Percentiles rank a stretch among this genome's conserved stretches.
Conservation (phyloP, 768 basidiomycete genomes). For the Lentinula sp. region DNA sequence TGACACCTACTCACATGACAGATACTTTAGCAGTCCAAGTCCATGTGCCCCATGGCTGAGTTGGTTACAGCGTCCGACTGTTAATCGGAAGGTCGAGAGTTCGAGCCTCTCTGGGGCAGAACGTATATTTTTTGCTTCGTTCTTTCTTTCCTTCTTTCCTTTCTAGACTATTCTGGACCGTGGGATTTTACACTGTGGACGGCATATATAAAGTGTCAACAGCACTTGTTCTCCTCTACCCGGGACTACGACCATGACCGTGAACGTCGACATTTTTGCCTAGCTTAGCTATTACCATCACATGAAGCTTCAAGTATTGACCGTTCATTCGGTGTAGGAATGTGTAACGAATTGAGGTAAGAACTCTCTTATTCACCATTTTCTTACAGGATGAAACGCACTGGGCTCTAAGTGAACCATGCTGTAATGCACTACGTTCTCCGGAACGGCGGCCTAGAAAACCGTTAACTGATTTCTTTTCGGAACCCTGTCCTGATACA, state of each 20-base stretch:
- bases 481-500: neutral
- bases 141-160: neutral
- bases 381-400: slow-evolving; percentile 41
- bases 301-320: too few relatives aligned
- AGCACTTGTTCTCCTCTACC: too few relatives aligned
- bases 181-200: neutral
- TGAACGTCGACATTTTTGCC: too few relatives aligned
- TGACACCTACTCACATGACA: too few relatives aligned
- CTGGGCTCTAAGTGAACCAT: slow-evolving; percentile 48
- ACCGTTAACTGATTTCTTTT: slow-evolving; percentile 34
- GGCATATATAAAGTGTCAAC: too few relatives aligned
- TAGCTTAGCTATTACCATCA: too few relatives aligned
- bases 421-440: slow-evolving; percentile 43
- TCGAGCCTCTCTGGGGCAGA: slow-evolving; percentile 62
- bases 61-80: slow-evolving; percentile 78
- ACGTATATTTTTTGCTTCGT: neutral
- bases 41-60: slow-evolving; percentile 65
- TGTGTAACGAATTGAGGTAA: neutral
- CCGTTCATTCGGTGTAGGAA: too few relatives aligned
- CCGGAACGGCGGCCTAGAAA: slow-evolving; percentile 47
- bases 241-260: too few relatives aligned
- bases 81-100: slow-evolving; percentile 72
- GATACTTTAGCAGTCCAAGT: too few relatives aligned
- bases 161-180: neutral
- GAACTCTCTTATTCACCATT: neutral